Conservation (phyloP, 768 basidiomycete species). For the Agrocybe praecox region DNA sequence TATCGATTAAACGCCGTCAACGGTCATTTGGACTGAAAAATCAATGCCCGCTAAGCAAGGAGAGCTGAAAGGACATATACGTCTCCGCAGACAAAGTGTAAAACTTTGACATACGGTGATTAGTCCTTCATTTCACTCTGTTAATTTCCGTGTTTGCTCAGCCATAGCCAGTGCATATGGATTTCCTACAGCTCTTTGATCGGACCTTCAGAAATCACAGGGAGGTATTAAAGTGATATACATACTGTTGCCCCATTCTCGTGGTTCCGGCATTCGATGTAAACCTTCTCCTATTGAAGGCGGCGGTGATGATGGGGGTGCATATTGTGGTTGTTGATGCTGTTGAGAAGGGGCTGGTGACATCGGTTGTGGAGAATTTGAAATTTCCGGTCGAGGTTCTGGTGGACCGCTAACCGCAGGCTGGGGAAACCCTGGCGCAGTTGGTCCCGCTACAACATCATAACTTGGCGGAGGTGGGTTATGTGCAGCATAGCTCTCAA, state of each 20-base stretch:
- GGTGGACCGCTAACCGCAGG: neutral
- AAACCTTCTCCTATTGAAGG: neutral
- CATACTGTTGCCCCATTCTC: conserved; percentile 34
- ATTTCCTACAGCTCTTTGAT: conserved; percentile 28
- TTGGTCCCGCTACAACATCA: conserved; percentile 14
- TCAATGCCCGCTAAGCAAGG: neutral
- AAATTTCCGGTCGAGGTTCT: neutral
- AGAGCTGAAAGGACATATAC: neutral
- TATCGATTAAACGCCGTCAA: too few relatives aligned
- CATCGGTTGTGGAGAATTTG: conserved; percentile 5
- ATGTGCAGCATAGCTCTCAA: conserved; percentile 31
- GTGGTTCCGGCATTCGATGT: conserved; percentile 3
- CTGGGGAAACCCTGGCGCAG: conserved; percentile 5
- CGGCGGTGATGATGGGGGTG: neutral
- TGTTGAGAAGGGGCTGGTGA: neutral
- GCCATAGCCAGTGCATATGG: conserved; percentile 37
- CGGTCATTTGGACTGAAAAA: too few relatives aligned
- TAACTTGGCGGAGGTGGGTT: conserved; percentile 33
- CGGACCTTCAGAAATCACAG: conserved; percentile 4
- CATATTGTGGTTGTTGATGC: neutral
- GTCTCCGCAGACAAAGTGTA: neutral
- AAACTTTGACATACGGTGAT: neutral
- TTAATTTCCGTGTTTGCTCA: conserved; percentile 16
- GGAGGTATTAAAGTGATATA: conserved; percentile 1
- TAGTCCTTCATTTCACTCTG: neutral